phyloP scores from a whole-genome alignment of 2,329 filamentous ascomycete species.

The Neofusicoccum ribis region DNA sequence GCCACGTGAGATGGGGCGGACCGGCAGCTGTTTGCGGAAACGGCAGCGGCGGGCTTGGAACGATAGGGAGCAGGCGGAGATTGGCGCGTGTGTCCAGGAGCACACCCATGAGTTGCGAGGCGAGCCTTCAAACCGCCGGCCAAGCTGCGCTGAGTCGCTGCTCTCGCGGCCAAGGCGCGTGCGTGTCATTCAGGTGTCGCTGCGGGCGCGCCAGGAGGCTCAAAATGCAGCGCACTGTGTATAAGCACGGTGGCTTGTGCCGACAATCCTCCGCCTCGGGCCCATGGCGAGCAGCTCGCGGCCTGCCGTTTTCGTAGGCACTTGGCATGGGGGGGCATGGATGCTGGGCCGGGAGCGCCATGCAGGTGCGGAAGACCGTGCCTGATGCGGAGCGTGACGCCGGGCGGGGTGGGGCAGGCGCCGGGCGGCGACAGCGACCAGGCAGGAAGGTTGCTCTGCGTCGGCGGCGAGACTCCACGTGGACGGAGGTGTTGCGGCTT shows the following conservation, averaged over 20 bases:
- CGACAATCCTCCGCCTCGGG: not conserved
- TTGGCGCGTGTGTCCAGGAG: not conserved
- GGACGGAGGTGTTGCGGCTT: not conserved
- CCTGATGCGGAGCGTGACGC: slow-evolving; percentile 1
- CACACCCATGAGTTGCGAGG: slow-evolving; percentile 6
- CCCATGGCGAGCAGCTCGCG: not conserved
- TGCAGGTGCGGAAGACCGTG: slow-evolving; percentile 13
- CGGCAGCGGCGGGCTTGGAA: not conserved
- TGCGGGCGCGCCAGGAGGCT: not conserved
- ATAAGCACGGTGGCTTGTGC: not conserved
- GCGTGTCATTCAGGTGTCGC: not conserved
- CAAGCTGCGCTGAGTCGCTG: not conserved
- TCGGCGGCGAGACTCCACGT: not conserved
- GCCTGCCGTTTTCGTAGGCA: not conserved
- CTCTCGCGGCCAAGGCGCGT: not conserved
- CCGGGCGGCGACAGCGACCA: not conserved
- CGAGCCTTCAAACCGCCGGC: slow-evolving; percentile 2
- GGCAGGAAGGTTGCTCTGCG: slow-evolving; percentile 12
- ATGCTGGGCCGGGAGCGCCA: not conserved
- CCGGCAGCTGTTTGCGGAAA: not conserved
- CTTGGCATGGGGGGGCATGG: not conserved
- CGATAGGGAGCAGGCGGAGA: slow-evolving; percentile 5
- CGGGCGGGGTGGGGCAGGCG: not conserved
- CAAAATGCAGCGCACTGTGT: not conserved
- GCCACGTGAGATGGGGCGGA: slow-evolving; percentile 1